Conservation (phyloP, 2,329 filamentous ascomycete species). For the Curvularia sp. region DNA sequence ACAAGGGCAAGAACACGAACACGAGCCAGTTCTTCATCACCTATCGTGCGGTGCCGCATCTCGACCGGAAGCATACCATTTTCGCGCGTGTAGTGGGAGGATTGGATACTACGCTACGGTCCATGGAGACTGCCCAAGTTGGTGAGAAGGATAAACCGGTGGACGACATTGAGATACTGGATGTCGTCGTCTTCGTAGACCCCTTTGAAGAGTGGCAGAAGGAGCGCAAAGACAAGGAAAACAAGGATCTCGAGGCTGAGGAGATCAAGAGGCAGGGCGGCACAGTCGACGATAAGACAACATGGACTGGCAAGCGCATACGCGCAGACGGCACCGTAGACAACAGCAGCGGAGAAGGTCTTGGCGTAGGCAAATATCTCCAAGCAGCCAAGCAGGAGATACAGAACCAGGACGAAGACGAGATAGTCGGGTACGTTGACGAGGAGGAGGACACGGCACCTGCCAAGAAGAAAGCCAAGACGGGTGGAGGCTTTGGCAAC, state of each 20-base stretch:
- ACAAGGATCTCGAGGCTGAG: constrained; percentile 69
- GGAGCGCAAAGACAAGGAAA: constrained; percentile 62
- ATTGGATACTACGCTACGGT: constrained; percentile 71
- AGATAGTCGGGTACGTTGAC: constrained; percentile 67
- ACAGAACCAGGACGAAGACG: constrained; percentile 57
- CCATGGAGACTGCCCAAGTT: constrained; percentile 78
- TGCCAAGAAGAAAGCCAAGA: constrained; percentile 80
- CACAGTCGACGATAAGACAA: constrained; percentile 85
- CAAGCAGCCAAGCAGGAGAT: constrained; percentile 62
- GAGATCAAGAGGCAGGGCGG: constrained; percentile 71
- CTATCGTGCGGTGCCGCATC: constrained; percentile 82
- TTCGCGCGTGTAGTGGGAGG: constrained; percentile 87
- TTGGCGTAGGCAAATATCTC: constrained; percentile 82
- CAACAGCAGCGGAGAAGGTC: constrained; percentile 60
- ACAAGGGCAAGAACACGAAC: constrained; percentile 98
- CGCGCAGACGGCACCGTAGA: constrained; percentile 69
- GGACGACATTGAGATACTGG: constrained; percentile 79
- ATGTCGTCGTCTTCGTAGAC: constrained; percentile 87
- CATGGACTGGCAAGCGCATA: constrained; percentile 95
- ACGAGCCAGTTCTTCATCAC: constrained; percentile 94
- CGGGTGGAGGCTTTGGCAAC: constrained; percentile 79
- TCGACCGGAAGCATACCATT: constrained; percentile 96
- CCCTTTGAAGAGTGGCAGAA: constrained; percentile 94
- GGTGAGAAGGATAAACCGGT: constrained; percentile 78
- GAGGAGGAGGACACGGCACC: constrained; percentile 70